phyloP scores from a whole-genome alignment of 2,329 filamentous ascomycete species.

The Clonostachys rhizophaga region DNA sequence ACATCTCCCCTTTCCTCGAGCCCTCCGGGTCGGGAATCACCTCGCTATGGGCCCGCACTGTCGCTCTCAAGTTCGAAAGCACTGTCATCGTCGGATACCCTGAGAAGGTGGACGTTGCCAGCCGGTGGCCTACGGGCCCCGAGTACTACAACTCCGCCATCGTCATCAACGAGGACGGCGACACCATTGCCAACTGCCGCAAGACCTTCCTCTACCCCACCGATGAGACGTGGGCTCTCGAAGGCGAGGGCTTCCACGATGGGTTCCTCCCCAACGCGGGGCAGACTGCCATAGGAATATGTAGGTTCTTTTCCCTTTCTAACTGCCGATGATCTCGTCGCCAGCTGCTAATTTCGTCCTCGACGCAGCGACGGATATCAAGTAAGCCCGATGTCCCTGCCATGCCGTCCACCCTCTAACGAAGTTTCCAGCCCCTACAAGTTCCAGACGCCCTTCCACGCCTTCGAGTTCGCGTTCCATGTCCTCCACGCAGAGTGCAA shows the following conservation, averaged over 20 bases:
- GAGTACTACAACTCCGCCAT: slow-evolving; percentile 53
- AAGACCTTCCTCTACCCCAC: slow-evolving; percentile 56
- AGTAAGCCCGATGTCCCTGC: slow-evolving; percentile 28
- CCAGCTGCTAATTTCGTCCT: neutral
- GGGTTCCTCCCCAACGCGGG: slow-evolving; percentile 42
- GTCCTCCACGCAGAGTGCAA: slow-evolving; percentile 51
- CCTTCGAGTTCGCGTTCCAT: slow-evolving; percentile 45
- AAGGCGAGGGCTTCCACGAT: slow-evolving; percentile 48
- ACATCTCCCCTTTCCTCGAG: slow-evolving; percentile 68
- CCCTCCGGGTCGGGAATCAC: slow-evolving; percentile 59
- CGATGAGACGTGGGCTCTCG: slow-evolving; percentile 58
- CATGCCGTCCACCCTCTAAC: neutral
- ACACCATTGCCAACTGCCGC: slow-evolving; percentile 55
- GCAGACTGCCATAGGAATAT: slow-evolving; percentile 53
- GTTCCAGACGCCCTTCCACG: slow-evolving; percentile 30
- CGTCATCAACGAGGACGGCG: slow-evolving; percentile 51
- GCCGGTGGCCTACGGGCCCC: slow-evolving; percentile 42
- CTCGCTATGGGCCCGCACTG: slow-evolving; percentile 66
- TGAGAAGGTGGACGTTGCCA: slow-evolving; percentile 53
- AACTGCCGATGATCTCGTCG: slow-evolving; percentile 34
- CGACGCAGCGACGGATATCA: slow-evolving; percentile 42
- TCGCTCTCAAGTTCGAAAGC: slow-evolving; percentile 63
- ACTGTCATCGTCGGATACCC: slow-evolving; percentile 71
- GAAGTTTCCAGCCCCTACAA: slow-evolving; percentile 21
- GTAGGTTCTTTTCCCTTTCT: slow-evolving; percentile 44